phyloP scores from a whole-genome alignment of 352 stramenopile genomes.

The Aphanomyces stellatus region DNA sequence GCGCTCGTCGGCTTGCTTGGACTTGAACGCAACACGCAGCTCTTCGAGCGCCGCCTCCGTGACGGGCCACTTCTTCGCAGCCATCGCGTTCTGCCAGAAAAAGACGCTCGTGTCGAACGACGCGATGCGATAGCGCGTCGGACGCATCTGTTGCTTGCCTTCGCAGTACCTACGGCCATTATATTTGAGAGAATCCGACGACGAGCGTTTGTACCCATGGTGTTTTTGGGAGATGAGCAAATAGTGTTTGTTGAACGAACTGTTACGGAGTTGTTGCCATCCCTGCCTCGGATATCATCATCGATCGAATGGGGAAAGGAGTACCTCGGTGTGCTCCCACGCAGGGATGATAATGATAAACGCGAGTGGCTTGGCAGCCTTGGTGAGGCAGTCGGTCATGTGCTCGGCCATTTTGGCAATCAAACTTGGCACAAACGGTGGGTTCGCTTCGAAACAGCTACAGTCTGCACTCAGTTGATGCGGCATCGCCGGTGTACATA shows the following conservation, averaged over 20 bases:
- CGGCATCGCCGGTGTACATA: slow-evolving; percentile 17
- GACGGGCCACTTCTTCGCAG: slow-evolving; percentile 54
- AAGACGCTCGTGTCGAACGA: slow-evolving; percentile 95
- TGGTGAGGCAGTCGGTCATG: slow-evolving; percentile 73
- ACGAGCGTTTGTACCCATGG: slow-evolving; percentile 33
- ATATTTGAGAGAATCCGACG: not conserved
- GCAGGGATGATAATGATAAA: slow-evolving; percentile 89
- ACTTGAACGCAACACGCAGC: slow-evolving; percentile 45
- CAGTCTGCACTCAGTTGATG: not conserved
- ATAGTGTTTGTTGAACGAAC: slow-evolving; percentile 64
- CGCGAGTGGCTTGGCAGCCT: slow-evolving; percentile 52
- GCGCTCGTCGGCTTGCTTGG: slow-evolving; percentile 68
- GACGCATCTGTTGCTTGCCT: slow-evolving; percentile 85
- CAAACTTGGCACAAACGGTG: slow-evolving; percentile 89
- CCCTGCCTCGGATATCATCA: slow-evolving; percentile 31
- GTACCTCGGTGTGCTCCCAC: slow-evolving; percentile 76
- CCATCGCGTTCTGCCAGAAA: slow-evolving; percentile 91
- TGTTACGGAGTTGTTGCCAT: slow-evolving; percentile 71
- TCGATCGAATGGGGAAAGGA: too few relatives aligned
- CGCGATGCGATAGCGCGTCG: slow-evolving; percentile 81
- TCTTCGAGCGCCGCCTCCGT: slow-evolving; percentile 27
- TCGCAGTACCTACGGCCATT: slow-evolving; percentile 59
- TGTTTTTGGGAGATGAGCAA: slow-evolving; percentile 74
- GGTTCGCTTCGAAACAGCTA: slow-evolving; percentile 91
- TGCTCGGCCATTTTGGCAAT: slow-evolving; percentile 87